Evolutionary conservation across 164 flowering plant species (phyloP).

Genomic region (Taxillus chinensis): DNA sequence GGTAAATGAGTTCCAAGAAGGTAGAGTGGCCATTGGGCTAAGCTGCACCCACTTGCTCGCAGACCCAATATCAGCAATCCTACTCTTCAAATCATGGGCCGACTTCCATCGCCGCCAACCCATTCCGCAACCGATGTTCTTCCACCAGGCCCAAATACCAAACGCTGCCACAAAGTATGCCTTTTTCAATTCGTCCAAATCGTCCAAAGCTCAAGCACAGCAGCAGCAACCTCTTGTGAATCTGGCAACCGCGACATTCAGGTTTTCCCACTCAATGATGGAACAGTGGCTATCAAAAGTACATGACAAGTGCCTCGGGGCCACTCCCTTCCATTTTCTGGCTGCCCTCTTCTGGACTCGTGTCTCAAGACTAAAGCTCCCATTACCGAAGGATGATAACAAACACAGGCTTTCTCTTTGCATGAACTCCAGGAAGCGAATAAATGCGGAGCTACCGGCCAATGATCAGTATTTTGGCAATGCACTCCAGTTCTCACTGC

Average conservation of each 20-base stretch:
- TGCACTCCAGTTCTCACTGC: conserved; percentile 49
- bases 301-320: conserved; percentile 31
- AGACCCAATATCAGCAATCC: conserved; percentile 40
- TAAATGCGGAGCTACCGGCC: conserved; percentile 33
- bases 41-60: conserved; percentile 72
- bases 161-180: conserved; percentile 20
- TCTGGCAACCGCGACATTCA: conserved; percentile 53
- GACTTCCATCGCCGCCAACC: conserved; percentile 27
- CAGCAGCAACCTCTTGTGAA: conserved; percentile 9
- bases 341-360: conserved; percentile 63
- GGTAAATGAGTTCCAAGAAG: conserved; percentile 68
- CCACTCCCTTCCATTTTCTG: conserved; percentile 63
- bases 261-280: conserved; percentile 39
- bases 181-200: conserved; percentile 22
- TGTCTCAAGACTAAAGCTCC: conserved; percentile 15
- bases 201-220: conserved; percentile 10
- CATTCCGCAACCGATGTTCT: conserved; percentile 42
- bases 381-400: background rate
- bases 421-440: conserved; percentile 37
- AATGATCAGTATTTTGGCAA: conserved; percentile 50
- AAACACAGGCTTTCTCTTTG: conserved; percentile 34
- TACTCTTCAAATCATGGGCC: conserved; percentile 55
- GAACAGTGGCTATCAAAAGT: conserved; percentile 31
- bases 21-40: conserved; percentile 63
- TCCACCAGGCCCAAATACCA: conserved; percentile 19